Percentiles rank a stretch among this genome's conserved stretches.
Evolutionary conservation across 169 alveolate genomes (phyloP).

Genomic region (Pseudocohnilembus persalinus): DNA sequence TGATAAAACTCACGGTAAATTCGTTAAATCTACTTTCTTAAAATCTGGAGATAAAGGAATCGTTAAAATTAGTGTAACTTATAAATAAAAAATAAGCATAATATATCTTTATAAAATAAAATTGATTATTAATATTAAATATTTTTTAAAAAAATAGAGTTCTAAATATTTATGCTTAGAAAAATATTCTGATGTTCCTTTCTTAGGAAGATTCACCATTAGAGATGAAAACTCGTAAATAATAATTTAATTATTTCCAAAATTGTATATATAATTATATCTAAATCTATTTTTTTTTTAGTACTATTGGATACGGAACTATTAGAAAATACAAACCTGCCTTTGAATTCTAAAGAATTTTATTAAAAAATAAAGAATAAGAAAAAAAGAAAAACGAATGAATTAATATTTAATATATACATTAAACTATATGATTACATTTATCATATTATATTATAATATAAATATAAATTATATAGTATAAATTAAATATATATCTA

Average conservation of each 20-base stretch:
- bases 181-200: conserved; percentile 85
- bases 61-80: conserved; percentile 56
- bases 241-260: no score
- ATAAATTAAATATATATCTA: no score
- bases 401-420: no score
- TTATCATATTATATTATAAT: no score
- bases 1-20: conserved; percentile 59
- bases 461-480: no score
- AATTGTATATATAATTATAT: no score
- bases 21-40: conserved; percentile 58
- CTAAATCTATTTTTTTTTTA: no score
- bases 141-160: conserved; percentile 7
- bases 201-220: conserved; percentile 95
- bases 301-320: neutral
- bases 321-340: neutral
- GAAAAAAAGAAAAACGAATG: no score
- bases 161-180: conserved; percentile 81
- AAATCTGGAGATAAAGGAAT: conserved; percentile 61
- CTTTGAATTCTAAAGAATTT: neutral
- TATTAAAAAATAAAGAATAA: no score
- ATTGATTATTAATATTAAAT: neutral
- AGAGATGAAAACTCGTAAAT: conserved; percentile 85
- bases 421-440: no score
- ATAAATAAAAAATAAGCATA: no score
- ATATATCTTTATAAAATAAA: conserved; percentile 1